Percentiles rank a stretch among this genome's conserved stretches.
Conservation (phyloP, 2,329 filamentous ascomycete species). For the Stachybotrys echinatus region DNA sequence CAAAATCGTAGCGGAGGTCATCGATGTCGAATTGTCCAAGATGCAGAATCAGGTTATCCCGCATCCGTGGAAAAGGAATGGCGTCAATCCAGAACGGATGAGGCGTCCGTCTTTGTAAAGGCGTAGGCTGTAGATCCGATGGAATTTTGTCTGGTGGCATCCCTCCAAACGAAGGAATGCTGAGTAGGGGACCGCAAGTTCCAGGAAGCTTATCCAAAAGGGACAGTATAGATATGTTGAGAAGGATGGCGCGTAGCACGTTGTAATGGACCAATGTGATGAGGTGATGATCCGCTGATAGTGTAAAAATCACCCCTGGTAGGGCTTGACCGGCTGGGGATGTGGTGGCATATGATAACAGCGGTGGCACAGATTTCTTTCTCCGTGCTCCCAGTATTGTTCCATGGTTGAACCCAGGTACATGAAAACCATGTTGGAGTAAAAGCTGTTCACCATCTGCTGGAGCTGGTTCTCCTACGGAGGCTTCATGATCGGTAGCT, state of each 20-base stretch:
- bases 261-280: constrained; percentile 4
- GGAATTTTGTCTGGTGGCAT: background rate
- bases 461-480: no score
- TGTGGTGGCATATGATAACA: background rate
- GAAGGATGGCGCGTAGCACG: background rate
- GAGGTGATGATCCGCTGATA: constrained; percentile 1
- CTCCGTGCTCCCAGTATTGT: no score
- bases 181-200: background rate
- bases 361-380: background rate
- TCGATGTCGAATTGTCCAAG: background rate
- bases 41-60: constrained; percentile 3
- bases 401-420: no score
- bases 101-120: background rate
- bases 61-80: constrained; percentile 3
- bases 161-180: background rate
- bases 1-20: constrained; percentile 1
- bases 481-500: no score
- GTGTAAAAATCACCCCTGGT: background rate
- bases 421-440: no score
- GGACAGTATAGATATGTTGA: constrained; percentile 2
- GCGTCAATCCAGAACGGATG: constrained; percentile 1
- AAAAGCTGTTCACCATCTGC: no score
- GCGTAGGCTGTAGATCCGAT: background rate
- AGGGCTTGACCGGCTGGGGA: background rate
- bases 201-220: background rate